Base-by-base conservation (phyloP, 1,284 basidiomycete species). In the Erythrobasidium hasegawianum region DNA sequence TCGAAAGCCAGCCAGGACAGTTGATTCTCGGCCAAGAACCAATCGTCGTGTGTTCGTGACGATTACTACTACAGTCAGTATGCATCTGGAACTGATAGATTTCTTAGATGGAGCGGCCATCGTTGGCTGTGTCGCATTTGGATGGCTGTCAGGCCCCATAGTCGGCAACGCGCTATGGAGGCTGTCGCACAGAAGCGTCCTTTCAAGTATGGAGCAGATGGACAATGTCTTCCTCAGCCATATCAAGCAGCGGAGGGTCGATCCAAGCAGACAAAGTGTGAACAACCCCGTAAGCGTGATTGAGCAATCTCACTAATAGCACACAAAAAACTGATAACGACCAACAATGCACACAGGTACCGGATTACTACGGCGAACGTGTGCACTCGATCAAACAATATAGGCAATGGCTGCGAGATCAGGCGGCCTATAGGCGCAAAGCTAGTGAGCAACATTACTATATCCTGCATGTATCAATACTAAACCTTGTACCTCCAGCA, bases 171-270 rank as follows among this genome's bases (percentile, higher is more conserved):
- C 50, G 1, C 1, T 73, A 1, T 75, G 73, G 73, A 56, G 57
- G 43, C 2, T 68, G n/a, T 57, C 67, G 22, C 69, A 75, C 47
- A 18, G 72, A 16, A 60, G 40, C 10, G 65, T 67, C 11, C 58
- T 64, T 4, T 52, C 55, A 38, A 59, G 57, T 39, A 70, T 75
- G 47, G 74, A 74, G 59, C 59, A 59, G 13, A 74, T 73, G 70
- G 74, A 75, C 45, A 69, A 64, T 52, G 68, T 71, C 13, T 75
- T 75, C 64, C 70, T 71, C 60, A 27, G 60, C 1, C 74, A 75
- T 66, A 67, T 75, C 47, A 64, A 68, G 22, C 59, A 59, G 22
- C 71, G 69, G 64, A 70, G 74, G 1, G 74, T 67, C 20, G 73
- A 75, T 58, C 73, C 74, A 14, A 66, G 69, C 1, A 50, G 72